Evolutionary conservation across 768 basidiomycete species (phyloP), one percentile per base, ranked within the genome.

Genomic region (Hebeloma cylindrosporum): DNA sequence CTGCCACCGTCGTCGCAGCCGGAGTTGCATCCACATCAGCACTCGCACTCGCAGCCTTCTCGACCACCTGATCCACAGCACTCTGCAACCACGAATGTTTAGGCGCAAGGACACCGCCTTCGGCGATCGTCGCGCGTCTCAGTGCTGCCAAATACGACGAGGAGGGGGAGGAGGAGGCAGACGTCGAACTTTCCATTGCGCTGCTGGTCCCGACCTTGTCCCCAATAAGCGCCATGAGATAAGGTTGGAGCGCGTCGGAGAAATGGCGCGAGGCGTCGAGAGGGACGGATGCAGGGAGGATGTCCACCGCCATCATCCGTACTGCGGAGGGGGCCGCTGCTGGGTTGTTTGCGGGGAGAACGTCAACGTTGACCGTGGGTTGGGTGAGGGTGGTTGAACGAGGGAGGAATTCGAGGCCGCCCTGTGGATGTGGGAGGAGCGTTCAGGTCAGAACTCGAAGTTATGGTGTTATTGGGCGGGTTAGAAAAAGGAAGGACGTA

Each of bases 241-340:
- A 93, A 2, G 85, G 85, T 45, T 75, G 44, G 13, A 94, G 67
- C 7, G 70, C 76, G 2, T 63, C 58, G 7, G 85, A 87, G 64
- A 96, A 96, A 47, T 87, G 82, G 17, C 71, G 57, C 1, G 88
- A 90, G 5, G 93, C 85, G 51, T 95, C 92, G 43, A 80, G 67
- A 1, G 93, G 88, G 18, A 97, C 73, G 44, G 86, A 79, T 0
- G 93, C 78, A 0, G 93, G 93, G 3, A 96, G 77, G 54, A 95
- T 96, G 59, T 97, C 93, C 39, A 94, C 86, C 0, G 88, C 79
- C 80, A 93, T 93, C 54, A 95, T 81, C 43, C 86, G 81, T 28
- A 80, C 75, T n/a, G 70, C 66, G 0, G 80, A 80, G 9, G 81
- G 70, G 2, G 63, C 52, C 0, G 48, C 4, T 10, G 74, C 69